Evolutionary conservation across 768 basidiomycete genomes (phyloP), one percentile per base, ranked within the genome.

Genomic region (Exsudoporus frostii): DNA sequence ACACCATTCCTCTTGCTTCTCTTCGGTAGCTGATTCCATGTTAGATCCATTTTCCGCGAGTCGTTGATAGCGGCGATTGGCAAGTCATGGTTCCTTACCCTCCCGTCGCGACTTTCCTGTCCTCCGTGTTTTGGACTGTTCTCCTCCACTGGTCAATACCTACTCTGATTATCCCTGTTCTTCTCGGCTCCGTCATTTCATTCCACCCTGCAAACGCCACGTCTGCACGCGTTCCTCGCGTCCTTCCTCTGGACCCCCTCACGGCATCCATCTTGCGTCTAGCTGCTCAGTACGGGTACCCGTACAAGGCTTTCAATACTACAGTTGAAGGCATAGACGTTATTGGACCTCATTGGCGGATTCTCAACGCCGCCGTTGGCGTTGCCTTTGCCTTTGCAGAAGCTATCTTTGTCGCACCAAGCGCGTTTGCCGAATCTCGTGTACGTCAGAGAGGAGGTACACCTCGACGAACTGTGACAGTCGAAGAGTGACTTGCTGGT

Each of bases 351-450:
- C 72, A 75, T 27, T 79, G 80, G 76, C 78, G 86, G 41, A 73
- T 85, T 1, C 69, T 85, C 50, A 74, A 68, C 41, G 82, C 86
- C 0, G 69, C 75, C 5, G 69, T 86, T 29, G 75, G 77, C 9
- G 75, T 84, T 11, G 83, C 83, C 0, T 86, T 87, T 61, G 81
- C 86, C 3, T 84, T 86, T 58, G 81, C 85, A 1, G 86, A 88
- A 65, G 83, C 82, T 0, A 79, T 88, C 48, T 72, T 74, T 19
- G 64, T 59, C 9, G 77, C 81, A 0, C 82, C 83, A 15, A 52
- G 63, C 7, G 73, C 70, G 15, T 70, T 66, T 54, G 64, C 65
- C n/a, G 65, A 71, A 41, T 61, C 61, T 22, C 70, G 68, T 44
- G 46, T 40, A 11, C 65, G 65, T 37, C 60, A 46, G 33, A 58